Evolutionary conservation across 2,329 filamentous ascomycete species (phyloP), one percentile per base, ranked within the genome.

Genomic region (Diaporthe nobilis): DNA sequence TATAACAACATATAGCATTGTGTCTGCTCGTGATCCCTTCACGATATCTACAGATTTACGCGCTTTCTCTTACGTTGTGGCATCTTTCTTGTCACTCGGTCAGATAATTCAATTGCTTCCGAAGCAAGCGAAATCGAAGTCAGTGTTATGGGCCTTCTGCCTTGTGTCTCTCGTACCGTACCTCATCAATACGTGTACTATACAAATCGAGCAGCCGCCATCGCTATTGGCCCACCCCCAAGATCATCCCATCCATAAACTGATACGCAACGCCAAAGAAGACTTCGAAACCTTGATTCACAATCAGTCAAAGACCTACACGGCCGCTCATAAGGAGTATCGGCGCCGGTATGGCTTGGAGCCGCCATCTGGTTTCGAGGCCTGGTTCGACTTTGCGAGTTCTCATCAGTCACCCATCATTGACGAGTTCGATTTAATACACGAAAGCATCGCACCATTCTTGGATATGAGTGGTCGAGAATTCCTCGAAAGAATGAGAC

Each of bases 391-490:
- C 0, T 89, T 84, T 71, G 87, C 88, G 0, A 71, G 77, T 2
- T 77, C 78, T 0, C 80, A 86, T 1, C 39, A 85, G 2, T 88
- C 87, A 0, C 82, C 82, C 0, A 83, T 89, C 20, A 88, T 90
- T 37, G 88, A 90, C 75, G 85, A 89, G 3, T 90, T 87, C 39
- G 86, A 90, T 53, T 81, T 79, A 0, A 86, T 90, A 3, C 79
- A 84, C 58, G 75, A 85, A 0, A 76, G 80, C 0, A 77, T 90
- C 1, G 79, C 80, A 0, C 88, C 87, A 0, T 86, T 89, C 55
- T 82, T 83, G 75, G 81, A 76, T 3, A 42, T 88, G 0, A 85
- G 82, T 47, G 87, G 85, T 0, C 75, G 77, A 0, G 81, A 86
- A 15, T 74, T 86, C 3, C n/a, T 65, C 0, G 63, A 81, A 2